phyloP scores from a whole-genome alignment of 2,329 filamentous ascomycete genomes.

The Phyllosticta citriasiana region DNA sequence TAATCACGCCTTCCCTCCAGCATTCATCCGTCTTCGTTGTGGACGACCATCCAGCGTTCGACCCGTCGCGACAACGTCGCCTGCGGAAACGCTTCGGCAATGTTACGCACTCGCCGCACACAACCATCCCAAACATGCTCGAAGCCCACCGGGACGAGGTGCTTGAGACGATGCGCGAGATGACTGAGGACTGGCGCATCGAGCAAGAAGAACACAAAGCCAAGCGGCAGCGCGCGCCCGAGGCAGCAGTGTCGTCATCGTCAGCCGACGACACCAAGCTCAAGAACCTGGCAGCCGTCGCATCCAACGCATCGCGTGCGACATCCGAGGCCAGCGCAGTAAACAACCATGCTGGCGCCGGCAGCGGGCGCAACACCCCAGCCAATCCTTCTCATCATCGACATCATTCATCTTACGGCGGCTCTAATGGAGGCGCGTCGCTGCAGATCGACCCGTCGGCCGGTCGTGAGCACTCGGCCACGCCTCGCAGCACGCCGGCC shows the following conservation, averaged over 20 bases:
- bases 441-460: background rate
- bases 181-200: slow-evolving; percentile 29
- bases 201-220: slow-evolving; percentile 1
- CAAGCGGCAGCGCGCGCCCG: background rate
- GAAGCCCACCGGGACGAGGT: slow-evolving; percentile 42
- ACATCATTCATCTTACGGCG: background rate
- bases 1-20: slow-evolving; percentile 15
- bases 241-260: background rate
- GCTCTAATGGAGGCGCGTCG: background rate
- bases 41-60: slow-evolving; percentile 64
- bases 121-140: slow-evolving; percentile 48
- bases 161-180: slow-evolving; percentile 33
- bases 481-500: slow-evolving; percentile 1
- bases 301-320: background rate
- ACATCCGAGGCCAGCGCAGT: background rate
- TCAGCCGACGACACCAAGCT: background rate
- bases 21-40: slow-evolving; percentile 74
- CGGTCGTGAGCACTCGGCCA: background rate
- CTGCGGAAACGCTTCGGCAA: slow-evolving; percentile 48
- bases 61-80: slow-evolving; percentile 48
- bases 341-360: background rate
- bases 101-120: slow-evolving; percentile 36
- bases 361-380: background rate
- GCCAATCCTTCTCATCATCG: background rate
- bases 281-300: background rate